Evolutionary conservation across 1,139 yeast species (phyloP), one percentile per base, ranked within the genome.

Genomic region (Yamadazyma trypodendri): DNA sequence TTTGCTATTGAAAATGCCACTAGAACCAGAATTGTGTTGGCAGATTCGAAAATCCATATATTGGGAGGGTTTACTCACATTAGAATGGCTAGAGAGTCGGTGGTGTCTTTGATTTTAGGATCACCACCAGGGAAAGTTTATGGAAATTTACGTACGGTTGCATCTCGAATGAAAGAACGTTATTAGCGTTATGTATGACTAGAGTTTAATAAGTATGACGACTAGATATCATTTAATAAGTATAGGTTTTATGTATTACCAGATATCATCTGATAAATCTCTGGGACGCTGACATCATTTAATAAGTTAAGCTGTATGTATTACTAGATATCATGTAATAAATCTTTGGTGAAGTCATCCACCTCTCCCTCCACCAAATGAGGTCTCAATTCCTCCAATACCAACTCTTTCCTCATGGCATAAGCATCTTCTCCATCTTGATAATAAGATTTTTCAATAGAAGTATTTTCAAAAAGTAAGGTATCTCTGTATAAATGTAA

Each of bases 371-470:
- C 63, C 49, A 77, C 76, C 35, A 62, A 60, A 41, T 77, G 71
- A 15, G 90, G 89, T 36, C 78, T 49, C 41, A 84, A 63, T 18
- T 81, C 82, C 6, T 81, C 82, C 40, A 80, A 56, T 12, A 65
- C 65, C 49, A 86, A 67, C 2, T 68, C 70, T 54, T 84, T 83
- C 56, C 79, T 81, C 98, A 92, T 92, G 30, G 95, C 85, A 61
- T 89, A 92, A n/a, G 98, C 98, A 65, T 94, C 97, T 61, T 94
- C 99, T 20, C 96, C 96, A 61, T 92, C 97, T 42, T 92, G 97
- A 57, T 92, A 92, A 60, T 94, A 92, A 15, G 84, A 76, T 51
- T 80, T 84, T 54, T 90, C 97, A 42, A 92, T 81, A 33, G 83
- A 79, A 40, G 84, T 73, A 32, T 88, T 92, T 53, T 80, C 90